Conservation (phyloP, 768 basidiomycete species). For the Kwoniella botswanensis region DNA sequence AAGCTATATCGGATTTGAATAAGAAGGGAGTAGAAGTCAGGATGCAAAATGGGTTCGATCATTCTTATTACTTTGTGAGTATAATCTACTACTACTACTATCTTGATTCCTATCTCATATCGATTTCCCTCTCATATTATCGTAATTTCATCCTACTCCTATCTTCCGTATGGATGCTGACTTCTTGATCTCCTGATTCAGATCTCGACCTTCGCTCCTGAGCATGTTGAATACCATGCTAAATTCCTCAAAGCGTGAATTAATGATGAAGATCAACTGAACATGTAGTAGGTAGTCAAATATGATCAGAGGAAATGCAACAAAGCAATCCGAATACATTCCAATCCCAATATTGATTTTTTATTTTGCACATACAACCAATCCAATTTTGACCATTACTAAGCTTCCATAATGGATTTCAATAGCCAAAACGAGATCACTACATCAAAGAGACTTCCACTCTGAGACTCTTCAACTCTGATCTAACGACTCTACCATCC, state of each 20-base stretch:
- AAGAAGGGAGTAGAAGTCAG: slow-evolving; percentile 78
- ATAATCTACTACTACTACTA: not conserved
- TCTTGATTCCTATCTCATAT: not conserved
- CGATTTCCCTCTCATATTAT: not conserved
- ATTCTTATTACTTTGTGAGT: slow-evolving; percentile 77
- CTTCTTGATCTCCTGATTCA: slow-evolving; percentile 48
- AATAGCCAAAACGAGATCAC: not conserved
- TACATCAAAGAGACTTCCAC: slow-evolving; percentile 33
- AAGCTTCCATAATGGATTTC: not conserved
- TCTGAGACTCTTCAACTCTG: slow-evolving; percentile 17
- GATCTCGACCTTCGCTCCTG: slow-evolving; percentile 88
- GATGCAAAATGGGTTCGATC: slow-evolving; percentile 79
- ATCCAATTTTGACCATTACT: not conserved
- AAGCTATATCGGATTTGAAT: slow-evolving; percentile 81
- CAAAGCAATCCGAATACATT: not conserved
- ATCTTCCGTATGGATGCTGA: not conserved
- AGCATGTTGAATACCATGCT: slow-evolving; percentile 90
- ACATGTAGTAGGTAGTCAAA: not conserved
- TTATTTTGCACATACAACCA: not conserved
- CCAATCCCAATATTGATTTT: not conserved
- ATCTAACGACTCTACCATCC: slow-evolving; percentile 28
- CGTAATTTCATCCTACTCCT: slow-evolving; percentile 19
- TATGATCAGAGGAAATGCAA: not conserved
- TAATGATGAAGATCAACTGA: not conserved
- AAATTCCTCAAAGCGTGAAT: slow-evolving; percentile 76